Evolutionary conservation across 1,284 basidiomycete species (phyloP), one percentile per base, ranked within the genome.

Genomic region (Salmacisia buchloeana): DNA sequence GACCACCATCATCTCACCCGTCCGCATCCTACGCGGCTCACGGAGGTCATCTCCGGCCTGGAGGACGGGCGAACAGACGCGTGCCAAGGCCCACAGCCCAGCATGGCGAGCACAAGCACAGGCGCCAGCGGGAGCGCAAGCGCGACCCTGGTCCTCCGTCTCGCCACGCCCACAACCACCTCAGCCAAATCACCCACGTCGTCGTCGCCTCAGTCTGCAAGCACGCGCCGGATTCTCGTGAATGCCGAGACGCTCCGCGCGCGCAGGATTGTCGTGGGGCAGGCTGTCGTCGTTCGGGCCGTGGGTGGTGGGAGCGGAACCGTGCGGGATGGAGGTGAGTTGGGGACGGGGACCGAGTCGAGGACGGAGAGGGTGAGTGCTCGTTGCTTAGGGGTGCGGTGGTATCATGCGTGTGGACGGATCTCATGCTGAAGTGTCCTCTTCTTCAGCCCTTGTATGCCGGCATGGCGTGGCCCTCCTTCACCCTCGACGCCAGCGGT

Each of bases 201-300:
- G n/a, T n/a, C n/a, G n/a, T n/a, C n/a, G n/a, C 6, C 39, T 43
- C 39, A 21, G 18, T 43, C 15, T 21, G 39, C 39, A 43, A 15
- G 18, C 23, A n/a, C 39, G 18, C 34, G 63, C 73, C 87, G 89
- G 67, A 80, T 92, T 75, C 80, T 87, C 71, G 78, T 91, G 72
- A 86, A 87, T 69, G 81, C 84, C 56, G 88, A 89, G 60, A 75
- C 84, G 49, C 79, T 91, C 56, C 89, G 87, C 74, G 76, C 82
- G 31, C 78, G 83, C 34, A 89, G 86, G 80, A 73, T 89, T 9
- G 85, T 82, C 61, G 87, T 89, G 33, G 89, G 89, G 15, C 89
- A 91, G 77, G 82, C 87, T 15, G 78, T 91, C 58, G 85, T 85
- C 59, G 74, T 91, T 72, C 31, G 31, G 3, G 25, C 35, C 9